Evolutionary conservation across 805 yeast species (phyloP).

Genomic region (Kodamaea restingae): DNA sequence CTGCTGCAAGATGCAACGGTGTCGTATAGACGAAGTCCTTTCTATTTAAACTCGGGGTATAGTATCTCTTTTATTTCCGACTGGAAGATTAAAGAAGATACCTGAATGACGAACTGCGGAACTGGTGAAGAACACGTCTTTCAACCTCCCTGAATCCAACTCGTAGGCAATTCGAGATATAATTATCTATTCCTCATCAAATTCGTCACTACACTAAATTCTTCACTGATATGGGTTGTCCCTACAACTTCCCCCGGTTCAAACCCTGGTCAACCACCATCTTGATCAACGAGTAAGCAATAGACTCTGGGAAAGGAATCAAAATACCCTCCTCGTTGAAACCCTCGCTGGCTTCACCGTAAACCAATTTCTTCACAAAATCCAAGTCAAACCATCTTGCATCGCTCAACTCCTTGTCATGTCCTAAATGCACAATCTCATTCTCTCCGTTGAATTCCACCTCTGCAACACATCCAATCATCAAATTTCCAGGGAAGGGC

Average conservation of each 20-base stretch:
- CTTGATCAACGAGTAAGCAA: conserved; percentile 43
- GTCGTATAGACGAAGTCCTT: too few species aligned
- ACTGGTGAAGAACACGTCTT: too few species aligned
- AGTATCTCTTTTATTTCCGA: too few species aligned
- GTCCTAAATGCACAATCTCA: conserved; percentile 64
- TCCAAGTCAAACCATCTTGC: conserved; percentile 77
- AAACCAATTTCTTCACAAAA: conserved; percentile 44
- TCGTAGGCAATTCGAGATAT: too few species aligned
- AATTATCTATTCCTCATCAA: too few species aligned
- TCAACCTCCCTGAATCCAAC: too few species aligned
- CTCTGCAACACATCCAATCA: conserved; percentile 86
- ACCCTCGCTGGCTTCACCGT: conserved; percentile 17
- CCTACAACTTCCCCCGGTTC: conserved; percentile 6
- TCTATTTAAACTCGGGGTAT: too few species aligned
- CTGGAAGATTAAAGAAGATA: too few species aligned
- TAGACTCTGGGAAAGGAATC: conserved; percentile 42
- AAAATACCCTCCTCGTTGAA: conserved; percentile 34
- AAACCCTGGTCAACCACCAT: conserved; percentile 30
- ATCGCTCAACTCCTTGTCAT: conserved; percentile 82
- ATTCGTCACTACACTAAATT: too few species aligned
- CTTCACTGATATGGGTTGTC: too few species aligned
- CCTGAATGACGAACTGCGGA: too few species aligned
- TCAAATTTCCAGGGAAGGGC: conserved; percentile 93
- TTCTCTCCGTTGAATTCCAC: conserved; percentile 68
- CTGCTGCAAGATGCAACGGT: too few species aligned